Evolutionary conservation across 352 stramenopile genomes (phyloP), one percentile per base, ranked within the genome.

Genomic region (Phytophthora pseudosyringae): DNA sequence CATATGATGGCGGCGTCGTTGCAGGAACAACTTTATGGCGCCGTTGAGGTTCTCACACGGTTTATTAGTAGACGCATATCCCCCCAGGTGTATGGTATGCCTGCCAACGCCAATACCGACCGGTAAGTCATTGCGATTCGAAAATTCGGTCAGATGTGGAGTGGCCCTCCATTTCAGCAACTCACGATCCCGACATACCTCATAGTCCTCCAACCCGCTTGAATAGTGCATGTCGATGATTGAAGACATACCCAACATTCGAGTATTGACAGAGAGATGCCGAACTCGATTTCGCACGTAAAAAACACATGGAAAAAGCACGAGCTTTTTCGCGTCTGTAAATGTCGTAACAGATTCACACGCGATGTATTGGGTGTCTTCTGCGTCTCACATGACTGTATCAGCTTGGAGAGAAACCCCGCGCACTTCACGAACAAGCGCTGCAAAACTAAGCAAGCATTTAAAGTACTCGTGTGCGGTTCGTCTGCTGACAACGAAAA

Each of bases 261-360:
- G n/a, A 10, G 12, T n/a, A 3, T 43, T 44, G 7, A 32, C 35
- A n/a, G 47, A 16, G 11, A 54, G 31, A 21, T 54, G 47, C 18
- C 44, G 47, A 29, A 29, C 11, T 8, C 52, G n/a, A 9, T 59
- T 59, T 15, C 39, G 52, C 0, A 59, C 52, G n/a, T 50, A 21
- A 36, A 59, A 2, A 21, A 25, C 1, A 50, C 52, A 32, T 59
- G 52, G 10, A 62, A 53, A 46, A 46, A 53, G n/a, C 25, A 29
- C 18, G 15, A 40, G 50, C n/a, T 36, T 35, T 26, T 26, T 35
- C 18, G 15, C 3, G 33, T 21, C 45, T 13, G 13, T 25, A 62
- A 62, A 62, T 16, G 5, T 38, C 8, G 15, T 9, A 6, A 33
- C 18, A 1, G n/a, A 31, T 18, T 45, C 9, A 38, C 45, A 21